Base-by-base conservation (phyloP, 176 grass and related monocot species). In the Musa troglodytarum region DNA sequence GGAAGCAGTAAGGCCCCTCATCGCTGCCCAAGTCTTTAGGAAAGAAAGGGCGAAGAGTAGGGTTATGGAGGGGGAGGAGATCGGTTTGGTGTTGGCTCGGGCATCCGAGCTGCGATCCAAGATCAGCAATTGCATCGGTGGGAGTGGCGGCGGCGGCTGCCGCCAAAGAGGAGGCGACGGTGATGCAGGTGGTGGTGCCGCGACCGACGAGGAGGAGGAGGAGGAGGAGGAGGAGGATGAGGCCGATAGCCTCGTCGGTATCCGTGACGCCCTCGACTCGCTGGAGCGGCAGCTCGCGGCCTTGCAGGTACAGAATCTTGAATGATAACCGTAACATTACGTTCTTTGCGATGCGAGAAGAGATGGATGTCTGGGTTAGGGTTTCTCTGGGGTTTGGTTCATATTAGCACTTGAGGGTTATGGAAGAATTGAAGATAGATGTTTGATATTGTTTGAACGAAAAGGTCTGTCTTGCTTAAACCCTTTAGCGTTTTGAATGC, bases 221-320 rank as follows among this genome's bases (percentile, higher is more conserved):
- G 22, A 24, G 8, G 63, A 72, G 9, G 55, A 21, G 29, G 22
- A 24, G 8, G 63, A 72, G 9, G 55, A 21, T 19, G 73, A n/a
- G 19, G 74, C 56, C 3, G 74, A 76, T 26, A 63, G 57, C 56
- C 74, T 76, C 1, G 1, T 76, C 20, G 57, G 58, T 51, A 76
- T 76, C 8, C 74, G 25, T 1, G 57, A 63, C n/a, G 74, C 74
- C 29, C 74, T 76, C 34, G 56, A 64, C 14, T 64, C 74, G 8
- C 34, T 76, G 56, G 74, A 76, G 56, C 57, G 29, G 57, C 74
- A 76, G 34, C 56, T 76, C 28, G 56, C 16, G 2, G 74, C 74
- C 26, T 63, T 76, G 57, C 74, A 76, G 74, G 74, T 76, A 2
- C 23, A 6, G 20, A n/a, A 10, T 68, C 65, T 68, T 8, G 7